Evolutionary conservation across 805 yeast genomes (phyloP), one percentile per base, ranked within the genome.

Genomic region (Scheffersomyces amazonensis): DNA sequence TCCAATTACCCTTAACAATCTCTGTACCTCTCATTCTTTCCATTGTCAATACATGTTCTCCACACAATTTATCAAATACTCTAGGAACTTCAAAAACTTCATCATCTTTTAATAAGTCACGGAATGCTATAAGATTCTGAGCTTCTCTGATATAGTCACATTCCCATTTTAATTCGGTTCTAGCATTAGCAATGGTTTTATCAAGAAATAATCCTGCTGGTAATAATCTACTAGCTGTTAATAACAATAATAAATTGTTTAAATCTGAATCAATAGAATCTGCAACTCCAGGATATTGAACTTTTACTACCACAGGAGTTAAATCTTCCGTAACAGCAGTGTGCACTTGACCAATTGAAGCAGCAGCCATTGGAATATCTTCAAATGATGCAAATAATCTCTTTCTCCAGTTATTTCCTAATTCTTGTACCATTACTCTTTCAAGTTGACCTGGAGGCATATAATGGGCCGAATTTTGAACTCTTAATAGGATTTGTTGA

Each of bases 261-360:
- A 93, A 75, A 60, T 93, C 99, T 1, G 96, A 86, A 60, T 93
- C 97, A 52, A 93, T 93, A 20, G 95, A 83, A 46, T 85, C 81
- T 16, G 85, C 93, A 10, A 93, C 98, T 7, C 99, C 99, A 0
- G 99, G 99, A 53, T 93, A 93, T 62, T 93, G 99, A 6, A 91
- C 90, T 57, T 93, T 93, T 9, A 91, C 95, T 9, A 95, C 99
- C 16, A 90, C 96, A 27, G 78, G 77, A 17, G 79, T 79, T 28
- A 81, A 76, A 39, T 76, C 81, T 34, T 69, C 75, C 12, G 88
- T 69, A 16, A 76, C 79, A 1, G 96, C 99, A 25, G 71, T 74
- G 61, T 93, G 99, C 5, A 93, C 98, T 62, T 93, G 98, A 2
- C 98, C 97, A 47, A 93, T 93, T 4, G 96, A 88, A 0, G 99